Conservation (phyloP, 1,139 yeast genomes). For the Pneumocystis carinii region DNA sequence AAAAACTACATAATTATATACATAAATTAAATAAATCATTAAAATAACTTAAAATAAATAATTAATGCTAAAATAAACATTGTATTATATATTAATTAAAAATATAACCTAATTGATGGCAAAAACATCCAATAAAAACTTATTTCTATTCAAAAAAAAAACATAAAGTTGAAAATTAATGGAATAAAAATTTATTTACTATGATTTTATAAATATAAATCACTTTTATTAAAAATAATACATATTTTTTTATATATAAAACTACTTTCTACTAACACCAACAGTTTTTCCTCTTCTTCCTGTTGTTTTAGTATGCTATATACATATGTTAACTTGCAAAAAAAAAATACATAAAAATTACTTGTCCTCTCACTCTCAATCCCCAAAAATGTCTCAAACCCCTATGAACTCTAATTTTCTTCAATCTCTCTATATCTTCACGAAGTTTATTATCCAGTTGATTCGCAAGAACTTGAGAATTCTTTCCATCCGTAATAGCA, state of each 20-base stretch:
- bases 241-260: neutral
- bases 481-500: constrained; percentile 97
- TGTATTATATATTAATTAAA: too few species aligned
- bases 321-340: constrained; percentile 74
- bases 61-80: too few species aligned
- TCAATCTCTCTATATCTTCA: constrained; percentile 98
- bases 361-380: constrained; percentile 37
- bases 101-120: too few species aligned
- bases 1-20: too few species aligned
- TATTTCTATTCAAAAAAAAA: too few species aligned
- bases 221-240: neutral
- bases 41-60: too few species aligned
- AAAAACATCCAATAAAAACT: too few species aligned
- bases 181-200: neutral
- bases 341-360: constrained; percentile 9
- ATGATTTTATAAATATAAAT: neutral
- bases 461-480: constrained; percentile 97
- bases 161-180: too few species aligned
- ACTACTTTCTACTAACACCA: neutral
- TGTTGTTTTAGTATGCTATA: constrained; percentile 92
- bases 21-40: too few species aligned
- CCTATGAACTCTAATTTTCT: constrained; percentile 99
- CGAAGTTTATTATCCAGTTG: constrained; percentile 98
- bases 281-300: constrained; percentile 59
- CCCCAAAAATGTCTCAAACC: constrained; percentile 99